phyloP scores from a whole-genome alignment of 805 yeast species.

The Hermanozyma aechmeae region DNA sequence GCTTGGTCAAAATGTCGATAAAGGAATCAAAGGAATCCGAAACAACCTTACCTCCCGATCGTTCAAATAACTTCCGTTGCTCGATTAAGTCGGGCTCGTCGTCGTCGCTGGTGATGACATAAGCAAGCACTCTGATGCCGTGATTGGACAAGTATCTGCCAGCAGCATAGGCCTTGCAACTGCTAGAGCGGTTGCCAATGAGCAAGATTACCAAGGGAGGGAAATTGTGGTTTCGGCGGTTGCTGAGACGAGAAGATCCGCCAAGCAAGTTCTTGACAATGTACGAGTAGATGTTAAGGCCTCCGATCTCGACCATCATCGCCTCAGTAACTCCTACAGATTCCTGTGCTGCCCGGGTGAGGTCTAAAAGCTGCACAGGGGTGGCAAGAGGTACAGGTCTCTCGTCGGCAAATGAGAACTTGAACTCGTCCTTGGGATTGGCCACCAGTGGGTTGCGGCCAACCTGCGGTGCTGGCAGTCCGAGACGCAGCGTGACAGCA shows the following conservation, averaged over 20 bases:
- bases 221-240: constrained; percentile 58
- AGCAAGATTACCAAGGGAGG: constrained; percentile 69
- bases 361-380: constrained; percentile 70
- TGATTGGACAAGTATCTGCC: constrained; percentile 74
- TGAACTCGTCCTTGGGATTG: neutral
- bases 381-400: constrained; percentile 49
- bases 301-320: constrained; percentile 54
- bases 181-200: constrained; percentile 68
- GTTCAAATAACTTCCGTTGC: constrained; percentile 48
- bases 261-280: constrained; percentile 53
- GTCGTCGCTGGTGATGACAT: constrained; percentile 23
- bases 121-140: constrained; percentile 59
- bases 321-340: constrained; percentile 39
- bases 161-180: constrained; percentile 65
- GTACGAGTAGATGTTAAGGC: constrained; percentile 53
- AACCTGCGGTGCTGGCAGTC: constrained; percentile 11
- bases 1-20: constrained; percentile 28
- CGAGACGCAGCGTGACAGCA: constrained; percentile 6
- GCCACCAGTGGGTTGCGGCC: neutral
- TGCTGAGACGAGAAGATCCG: constrained; percentile 54
- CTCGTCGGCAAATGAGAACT: constrained; percentile 6
- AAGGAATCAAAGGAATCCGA: constrained; percentile 24
- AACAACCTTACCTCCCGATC: constrained; percentile 59
- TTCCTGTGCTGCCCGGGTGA: constrained; percentile 52
- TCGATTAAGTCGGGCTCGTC: constrained; percentile 36